Conservation (phyloP, 495 filamentous ascomycete species). For the Hypoxylon cercidicola region DNA sequence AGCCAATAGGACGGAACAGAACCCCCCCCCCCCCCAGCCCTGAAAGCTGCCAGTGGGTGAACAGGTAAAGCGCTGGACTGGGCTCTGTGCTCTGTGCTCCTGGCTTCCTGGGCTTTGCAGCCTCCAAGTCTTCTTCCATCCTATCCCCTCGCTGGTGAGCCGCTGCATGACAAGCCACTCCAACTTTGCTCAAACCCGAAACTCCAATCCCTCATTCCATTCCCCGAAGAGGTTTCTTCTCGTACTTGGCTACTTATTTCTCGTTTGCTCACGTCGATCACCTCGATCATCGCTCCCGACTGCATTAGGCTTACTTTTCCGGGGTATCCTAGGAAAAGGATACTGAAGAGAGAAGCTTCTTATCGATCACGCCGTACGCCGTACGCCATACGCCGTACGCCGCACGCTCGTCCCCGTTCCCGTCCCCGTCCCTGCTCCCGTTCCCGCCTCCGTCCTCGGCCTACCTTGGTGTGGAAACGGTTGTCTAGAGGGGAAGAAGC, state of each 20-base stretch:
- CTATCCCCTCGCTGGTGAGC: too few species aligned
- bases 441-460: not conserved
- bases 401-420: too few species aligned
- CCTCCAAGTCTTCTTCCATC: conserved; percentile 21
- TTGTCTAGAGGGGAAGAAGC: conserved; percentile 7
- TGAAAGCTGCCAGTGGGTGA: too few species aligned
- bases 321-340: conserved; percentile 23
- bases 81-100: not conserved
- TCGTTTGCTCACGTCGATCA: too few species aligned
- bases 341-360: not conserved
- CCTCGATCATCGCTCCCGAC: conserved; percentile 7
- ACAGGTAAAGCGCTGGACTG: conserved; percentile 32
- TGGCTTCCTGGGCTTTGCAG: conserved; percentile 11
- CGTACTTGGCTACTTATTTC: too few species aligned
- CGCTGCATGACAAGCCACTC: not conserved
- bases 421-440: too few species aligned
- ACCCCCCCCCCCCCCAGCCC: not conserved
- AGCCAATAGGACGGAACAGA: not conserved
- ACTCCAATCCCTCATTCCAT: conserved; percentile 4
- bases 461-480: too few species aligned
- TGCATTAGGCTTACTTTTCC: conserved; percentile 10
- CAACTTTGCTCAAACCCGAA: conserved; percentile 1
- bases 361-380: conserved; percentile 12
- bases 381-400: too few species aligned
- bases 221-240: not conserved